Evolutionary conservation across 345 rosid species (phyloP).

Genomic region (Eucalyptus coolabah): DNA sequence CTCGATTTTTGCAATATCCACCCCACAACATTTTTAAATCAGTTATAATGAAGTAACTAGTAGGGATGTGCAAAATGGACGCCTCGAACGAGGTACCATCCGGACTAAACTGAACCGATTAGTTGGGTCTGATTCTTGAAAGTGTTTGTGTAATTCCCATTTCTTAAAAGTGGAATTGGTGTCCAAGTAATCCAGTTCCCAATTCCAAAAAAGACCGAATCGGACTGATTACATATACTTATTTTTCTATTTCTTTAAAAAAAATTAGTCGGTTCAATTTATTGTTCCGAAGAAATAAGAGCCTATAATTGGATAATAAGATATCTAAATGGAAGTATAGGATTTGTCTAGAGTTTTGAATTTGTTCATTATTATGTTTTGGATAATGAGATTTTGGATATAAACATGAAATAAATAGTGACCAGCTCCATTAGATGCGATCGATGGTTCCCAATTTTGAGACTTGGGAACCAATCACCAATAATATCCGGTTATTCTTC

Average conservation of each 20-base stretch:
- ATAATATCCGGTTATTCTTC: background rate
- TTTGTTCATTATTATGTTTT: too few relatives aligned
- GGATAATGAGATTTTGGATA: too few relatives aligned
- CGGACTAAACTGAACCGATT: fast-evolving
- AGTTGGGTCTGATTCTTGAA: fast-evolving
- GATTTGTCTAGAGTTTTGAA: too few relatives aligned
- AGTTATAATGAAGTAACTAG: fast-evolving
- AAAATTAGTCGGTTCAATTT: too few relatives aligned
- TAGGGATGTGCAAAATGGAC: fast-evolving
- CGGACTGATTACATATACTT: fast-evolving
- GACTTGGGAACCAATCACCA: too few relatives aligned
- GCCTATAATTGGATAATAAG: fast-evolving
- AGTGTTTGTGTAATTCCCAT: too few relatives aligned
- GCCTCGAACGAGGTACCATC: fast-evolving
- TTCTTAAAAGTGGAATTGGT: too few relatives aligned
- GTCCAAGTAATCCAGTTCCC: fast-evolving
- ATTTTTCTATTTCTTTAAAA: too few relatives aligned
- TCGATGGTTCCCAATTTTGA: too few relatives aligned
- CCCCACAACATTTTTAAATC: background rate
- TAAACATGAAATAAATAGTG: too few relatives aligned
- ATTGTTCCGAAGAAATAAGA: fast-evolving
- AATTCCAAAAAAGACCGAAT: fast-evolving
- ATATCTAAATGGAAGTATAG: too few relatives aligned
- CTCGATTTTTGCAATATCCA: background rate
- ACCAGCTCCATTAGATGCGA: fast-evolving